Evolutionary conservation across 352 stramenopile genomes (phyloP).

Genomic region (Aphanomyces euteiches): DNA sequence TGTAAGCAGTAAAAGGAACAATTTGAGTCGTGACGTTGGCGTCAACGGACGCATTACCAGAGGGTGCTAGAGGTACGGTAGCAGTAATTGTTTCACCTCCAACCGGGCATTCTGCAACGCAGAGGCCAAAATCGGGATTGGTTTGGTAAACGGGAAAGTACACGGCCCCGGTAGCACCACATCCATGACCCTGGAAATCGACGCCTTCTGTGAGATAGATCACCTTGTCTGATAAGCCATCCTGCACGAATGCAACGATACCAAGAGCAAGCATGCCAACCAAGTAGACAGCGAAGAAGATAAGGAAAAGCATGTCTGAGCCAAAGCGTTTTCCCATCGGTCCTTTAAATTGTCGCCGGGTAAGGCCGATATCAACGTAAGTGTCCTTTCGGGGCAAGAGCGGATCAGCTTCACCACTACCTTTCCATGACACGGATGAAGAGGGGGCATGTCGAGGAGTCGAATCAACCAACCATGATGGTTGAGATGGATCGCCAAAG

Average conservation of each 20-base stretch:
- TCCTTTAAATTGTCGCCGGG: slow-evolving; percentile 44
- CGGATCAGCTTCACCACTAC: slow-evolving; percentile 12
- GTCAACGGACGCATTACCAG: slow-evolving; percentile 17
- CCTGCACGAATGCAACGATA: slow-evolving; percentile 58
- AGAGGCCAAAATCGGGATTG: slow-evolving; percentile 80
- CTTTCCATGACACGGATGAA: not conserved
- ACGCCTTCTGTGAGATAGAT: slow-evolving; percentile 77
- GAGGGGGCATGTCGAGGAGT: slow-evolving; percentile 6
- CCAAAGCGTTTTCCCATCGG: slow-evolving; percentile 45
- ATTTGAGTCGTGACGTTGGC: not conserved
- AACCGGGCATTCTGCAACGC: slow-evolving; percentile 52
- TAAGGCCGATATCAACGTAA: slow-evolving; percentile 26
- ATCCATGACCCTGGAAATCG: slow-evolving; percentile 65
- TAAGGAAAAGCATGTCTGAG: slow-evolving; percentile 58
- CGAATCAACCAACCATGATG: not conserved
- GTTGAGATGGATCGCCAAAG: slow-evolving; percentile 25
- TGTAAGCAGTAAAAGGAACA: slow-evolving; percentile 10
- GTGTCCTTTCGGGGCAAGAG: slow-evolving; percentile 29
- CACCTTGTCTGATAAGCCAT: slow-evolving; percentile 62
- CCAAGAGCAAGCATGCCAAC: slow-evolving; percentile 70
- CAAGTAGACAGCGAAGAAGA: slow-evolving; percentile 61
- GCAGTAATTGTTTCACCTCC: slow-evolving; percentile 47
- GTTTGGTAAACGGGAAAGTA: slow-evolving; percentile 65
- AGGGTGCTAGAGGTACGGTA: slow-evolving; percentile 46
- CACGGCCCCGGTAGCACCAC: slow-evolving; percentile 48